Evolutionary conservation across 1,139 yeast genomes (phyloP).

Genomic region (Taiozyma sp.): DNA sequence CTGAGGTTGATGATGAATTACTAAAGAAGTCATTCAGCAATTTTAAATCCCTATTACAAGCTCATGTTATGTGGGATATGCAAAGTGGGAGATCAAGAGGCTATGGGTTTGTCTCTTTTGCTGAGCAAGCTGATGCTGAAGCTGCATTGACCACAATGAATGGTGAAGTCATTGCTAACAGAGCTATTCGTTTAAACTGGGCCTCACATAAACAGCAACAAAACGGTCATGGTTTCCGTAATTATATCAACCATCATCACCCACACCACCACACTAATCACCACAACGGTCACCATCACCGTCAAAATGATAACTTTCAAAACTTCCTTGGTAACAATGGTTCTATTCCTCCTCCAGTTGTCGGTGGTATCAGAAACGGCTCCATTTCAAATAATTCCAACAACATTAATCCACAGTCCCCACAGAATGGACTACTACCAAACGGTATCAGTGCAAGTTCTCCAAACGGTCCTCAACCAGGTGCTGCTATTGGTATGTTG

Average conservation of each 20-base stretch:
- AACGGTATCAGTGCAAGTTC: background rate
- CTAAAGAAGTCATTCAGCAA: conserved; percentile 55
- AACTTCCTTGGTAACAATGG: conserved; percentile 2
- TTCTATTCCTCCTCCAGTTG: background rate
- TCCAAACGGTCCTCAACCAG: background rate
- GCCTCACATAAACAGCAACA: conserved; percentile 66
- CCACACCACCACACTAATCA: conserved; percentile 5
- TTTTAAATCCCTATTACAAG: conserved; percentile 66
- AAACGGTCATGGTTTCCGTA: conserved; percentile 9
- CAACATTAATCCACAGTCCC: background rate
- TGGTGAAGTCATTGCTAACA: conserved; percentile 67
- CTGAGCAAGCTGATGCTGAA: conserved; percentile 65
- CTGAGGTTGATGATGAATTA: conserved; percentile 78
- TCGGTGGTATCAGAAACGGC: conserved; percentile 1
- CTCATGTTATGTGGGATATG: conserved; percentile 98
- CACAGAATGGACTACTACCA: background rate
- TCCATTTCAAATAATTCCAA: conserved; percentile 1
- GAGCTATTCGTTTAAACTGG: conserved; percentile 84
- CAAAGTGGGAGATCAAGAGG: conserved; percentile 89
- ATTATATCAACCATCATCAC: conserved; percentile 7
- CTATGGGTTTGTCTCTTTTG: conserved; percentile 87
- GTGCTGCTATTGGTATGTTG: conserved; percentile 25
- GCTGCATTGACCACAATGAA: conserved; percentile 70
- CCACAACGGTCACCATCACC: conserved; percentile 4
- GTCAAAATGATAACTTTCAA: conserved; percentile 1